phyloP scores from a whole-genome alignment of 1,284 basidiomycete species.

The Cerrena zonata region DNA sequence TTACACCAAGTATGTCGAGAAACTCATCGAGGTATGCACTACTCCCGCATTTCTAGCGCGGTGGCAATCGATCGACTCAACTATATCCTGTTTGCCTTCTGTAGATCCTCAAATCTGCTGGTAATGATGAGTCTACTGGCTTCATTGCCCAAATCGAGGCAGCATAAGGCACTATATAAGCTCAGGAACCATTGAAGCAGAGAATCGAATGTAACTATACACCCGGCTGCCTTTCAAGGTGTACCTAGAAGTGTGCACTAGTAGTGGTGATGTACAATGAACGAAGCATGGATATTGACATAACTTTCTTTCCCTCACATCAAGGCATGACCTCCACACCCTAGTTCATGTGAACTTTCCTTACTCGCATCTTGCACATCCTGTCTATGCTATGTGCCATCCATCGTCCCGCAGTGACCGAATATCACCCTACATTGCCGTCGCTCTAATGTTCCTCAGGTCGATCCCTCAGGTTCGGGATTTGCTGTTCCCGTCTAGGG shows the following conservation, averaged over 20 bases:
- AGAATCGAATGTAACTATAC: background rate
- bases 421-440: no score
- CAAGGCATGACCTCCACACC: background rate
- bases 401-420: no score
- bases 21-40: slow-evolving; percentile 57
- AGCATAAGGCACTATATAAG: slow-evolving; percentile 24
- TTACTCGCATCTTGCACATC: no score
- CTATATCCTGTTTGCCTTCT: slow-evolving; percentile 4
- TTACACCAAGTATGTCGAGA: slow-evolving; percentile 63
- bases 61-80: background rate
- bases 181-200: background rate
- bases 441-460: no score
- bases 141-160: slow-evolving; percentile 58
- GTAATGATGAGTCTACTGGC: slow-evolving; percentile 53
- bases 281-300: background rate
- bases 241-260: background rate
- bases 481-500: no score
- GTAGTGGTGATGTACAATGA: background rate
- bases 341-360: background rate
- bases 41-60: slow-evolving; percentile 1
- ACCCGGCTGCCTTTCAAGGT: background rate
- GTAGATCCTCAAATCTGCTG: slow-evolving; percentile 51
- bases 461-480: no score
- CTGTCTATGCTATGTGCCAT: no score
- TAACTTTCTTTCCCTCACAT: background rate